Evolutionary conservation across 768 basidiomycete species (phyloP).

Genomic region (Lactifluus subvellereus): DNA sequence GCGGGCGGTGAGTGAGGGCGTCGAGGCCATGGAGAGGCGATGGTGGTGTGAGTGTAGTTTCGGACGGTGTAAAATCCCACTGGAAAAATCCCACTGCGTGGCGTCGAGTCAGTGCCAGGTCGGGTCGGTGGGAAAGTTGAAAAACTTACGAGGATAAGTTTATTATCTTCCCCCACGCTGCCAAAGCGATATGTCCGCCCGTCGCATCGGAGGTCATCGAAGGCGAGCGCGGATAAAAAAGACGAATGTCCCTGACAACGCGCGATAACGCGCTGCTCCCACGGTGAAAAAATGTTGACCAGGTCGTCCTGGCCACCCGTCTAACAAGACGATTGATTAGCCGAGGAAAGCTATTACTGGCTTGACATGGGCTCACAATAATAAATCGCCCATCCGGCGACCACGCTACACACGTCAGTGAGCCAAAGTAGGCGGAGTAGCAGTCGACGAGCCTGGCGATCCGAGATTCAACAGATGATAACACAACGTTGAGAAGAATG

Average conservation of each 20-base stretch:
- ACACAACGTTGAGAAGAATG: slow-evolving; percentile 6
- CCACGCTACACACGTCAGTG: slow-evolving; percentile 87
- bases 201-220: slow-evolving; percentile 85
- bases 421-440: slow-evolving; percentile 92
- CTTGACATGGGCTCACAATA: slow-evolving; percentile 43
- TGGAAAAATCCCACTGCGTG: slow-evolving; percentile 88
- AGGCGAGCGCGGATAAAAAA: slow-evolving; percentile 84
- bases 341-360: not conserved
- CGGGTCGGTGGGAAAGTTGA: not conserved
- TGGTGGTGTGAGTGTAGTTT: slow-evolving; percentile 67
- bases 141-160: slow-evolving; percentile 70
- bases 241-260: slow-evolving; percentile 96
- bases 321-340: slow-evolving; percentile 34
- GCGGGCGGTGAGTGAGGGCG: slow-evolving; percentile 64
- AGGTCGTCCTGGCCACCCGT: slow-evolving; percentile 98
- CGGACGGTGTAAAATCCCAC: slow-evolving; percentile 83
- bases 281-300: slow-evolving; percentile 88
- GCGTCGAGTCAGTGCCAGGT: not conserved
- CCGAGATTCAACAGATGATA: not conserved
- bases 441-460: slow-evolving; percentile 76
- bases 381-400: slow-evolving; percentile 95
- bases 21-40: slow-evolving; percentile 73
- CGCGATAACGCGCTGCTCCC: slow-evolving; percentile 91
- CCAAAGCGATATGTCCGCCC: slow-evolving; percentile 91
- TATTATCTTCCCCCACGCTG: slow-evolving; percentile 96